Percentiles rank a stretch among this genome's conserved stretches.
These are phyloP conservation scores for Mariannaea sp. DNA, from an alignment of 2,329 filamentous ascomycete species.

Conservation along the genomic window DNA sequence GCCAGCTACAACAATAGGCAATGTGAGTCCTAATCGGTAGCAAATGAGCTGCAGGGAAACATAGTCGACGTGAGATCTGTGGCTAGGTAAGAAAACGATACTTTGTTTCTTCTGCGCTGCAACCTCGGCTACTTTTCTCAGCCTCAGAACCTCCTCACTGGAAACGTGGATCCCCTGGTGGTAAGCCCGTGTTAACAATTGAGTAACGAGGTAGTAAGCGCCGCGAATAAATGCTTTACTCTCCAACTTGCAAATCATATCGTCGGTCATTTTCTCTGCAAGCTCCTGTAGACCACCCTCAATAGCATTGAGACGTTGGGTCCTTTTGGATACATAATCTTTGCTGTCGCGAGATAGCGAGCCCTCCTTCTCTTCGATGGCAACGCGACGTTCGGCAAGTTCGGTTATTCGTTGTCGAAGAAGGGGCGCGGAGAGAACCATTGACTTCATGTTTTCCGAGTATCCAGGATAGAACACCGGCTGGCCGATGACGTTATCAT, in stretches of 20 bases:
- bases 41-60: slow-evolving; percentile 94
- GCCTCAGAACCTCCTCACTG: slow-evolving; percentile 85
- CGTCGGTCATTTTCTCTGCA: slow-evolving; percentile 83
- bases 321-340: slow-evolving; percentile 56
- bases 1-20: slow-evolving; percentile 91
- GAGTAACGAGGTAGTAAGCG: slow-evolving; percentile 87
- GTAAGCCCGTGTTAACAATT: slow-evolving; percentile 89
- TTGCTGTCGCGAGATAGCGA: slow-evolving; percentile 62
- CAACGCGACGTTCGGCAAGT: slow-evolving; percentile 74
- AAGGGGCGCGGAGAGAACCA: slow-evolving; percentile 75
- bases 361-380: slow-evolving; percentile 77
- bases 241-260: slow-evolving; percentile 99
- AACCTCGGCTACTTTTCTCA: slow-evolving; percentile 80
- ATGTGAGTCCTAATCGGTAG: slow-evolving; percentile 84
- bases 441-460: slow-evolving; percentile 83
- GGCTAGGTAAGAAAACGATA: slow-evolving; percentile 93
- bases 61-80: slow-evolving; percentile 95
- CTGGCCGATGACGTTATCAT: slow-evolving; percentile 88
- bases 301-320: slow-evolving; percentile 65
- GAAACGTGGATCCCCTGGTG: slow-evolving; percentile 97
- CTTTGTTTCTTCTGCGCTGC: slow-evolving; percentile 89
- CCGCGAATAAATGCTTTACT: slow-evolving; percentile 89
- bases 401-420: slow-evolving; percentile 75
- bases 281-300: slow-evolving; percentile 77
- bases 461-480: slow-evolving; percentile 94